Conservation (phyloP, 352 stramenopile species). For the Phytopythium boreale region DNA sequence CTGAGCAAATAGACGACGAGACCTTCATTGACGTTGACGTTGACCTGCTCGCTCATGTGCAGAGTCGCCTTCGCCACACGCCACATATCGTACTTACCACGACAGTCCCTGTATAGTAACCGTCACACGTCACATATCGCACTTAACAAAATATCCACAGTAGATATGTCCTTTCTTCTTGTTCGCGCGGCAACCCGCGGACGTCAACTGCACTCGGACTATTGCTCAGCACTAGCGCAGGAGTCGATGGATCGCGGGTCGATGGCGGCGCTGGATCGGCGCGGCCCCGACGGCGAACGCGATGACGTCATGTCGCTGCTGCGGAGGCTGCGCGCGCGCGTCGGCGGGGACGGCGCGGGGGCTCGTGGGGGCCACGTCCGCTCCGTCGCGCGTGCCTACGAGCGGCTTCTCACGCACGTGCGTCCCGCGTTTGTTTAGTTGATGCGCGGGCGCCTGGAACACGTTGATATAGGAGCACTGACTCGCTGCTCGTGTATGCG, state of each 20-base stretch:
- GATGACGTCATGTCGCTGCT: conserved; percentile 40
- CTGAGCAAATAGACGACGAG: not conserved
- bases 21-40: not conserved
- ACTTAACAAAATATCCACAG: not conserved
- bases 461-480: not conserved
- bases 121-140: conserved; percentile 2
- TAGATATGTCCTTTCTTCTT: conserved; percentile 2
- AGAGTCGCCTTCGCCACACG: not conserved
- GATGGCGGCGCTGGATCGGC: not conserved
- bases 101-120: not conserved
- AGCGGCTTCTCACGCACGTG: conserved; percentile 54
- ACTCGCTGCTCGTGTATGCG: not conserved
- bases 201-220: not conserved
- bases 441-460: not conserved
- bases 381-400: conserved; percentile 32
- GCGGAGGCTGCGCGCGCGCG: conserved; percentile 26
- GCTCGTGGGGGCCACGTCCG: conserved; percentile 18
- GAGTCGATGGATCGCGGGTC: not conserved
- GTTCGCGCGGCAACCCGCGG: not conserved
- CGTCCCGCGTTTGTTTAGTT: conserved; percentile 2
- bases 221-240: not conserved
- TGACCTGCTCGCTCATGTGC: no score
- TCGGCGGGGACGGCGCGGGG: conserved; percentile 17
- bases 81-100: not conserved
- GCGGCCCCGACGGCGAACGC: not conserved